phyloP scores from a whole-genome alignment of 495 filamentous ascomycete genomes.

The Neurospora tetrasperma region DNA sequence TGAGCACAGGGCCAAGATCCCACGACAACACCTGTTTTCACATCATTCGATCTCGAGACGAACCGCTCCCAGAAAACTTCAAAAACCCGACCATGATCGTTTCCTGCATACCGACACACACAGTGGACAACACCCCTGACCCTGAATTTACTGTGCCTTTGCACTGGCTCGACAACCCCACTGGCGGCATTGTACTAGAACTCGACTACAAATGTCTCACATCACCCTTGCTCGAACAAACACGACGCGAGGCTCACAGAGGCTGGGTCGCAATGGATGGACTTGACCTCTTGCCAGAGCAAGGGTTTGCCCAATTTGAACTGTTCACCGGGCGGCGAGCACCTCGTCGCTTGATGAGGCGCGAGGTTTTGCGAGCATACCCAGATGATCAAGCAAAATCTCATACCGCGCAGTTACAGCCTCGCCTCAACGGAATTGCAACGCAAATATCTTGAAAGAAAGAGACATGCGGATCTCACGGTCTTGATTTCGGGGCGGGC shows the following conservation, averaged over 20 bases:
- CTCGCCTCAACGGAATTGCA: constrained; percentile 22
- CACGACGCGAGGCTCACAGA: constrained; percentile 46
- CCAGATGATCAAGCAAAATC: constrained; percentile 26
- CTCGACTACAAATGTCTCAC: constrained; percentile 58
- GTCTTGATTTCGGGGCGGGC: not conserved
- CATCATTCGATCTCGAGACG: constrained; percentile 44
- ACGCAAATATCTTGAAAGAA: constrained; percentile 10
- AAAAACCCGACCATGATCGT: constrained; percentile 56
- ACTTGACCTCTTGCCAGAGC: constrained; percentile 62
- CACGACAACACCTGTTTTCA: constrained; percentile 41
- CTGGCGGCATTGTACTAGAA: constrained; percentile 64
- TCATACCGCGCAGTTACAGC: constrained; percentile 19
- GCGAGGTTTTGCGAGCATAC: constrained; percentile 49
- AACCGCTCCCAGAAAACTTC: constrained; percentile 52
- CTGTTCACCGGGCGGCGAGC: constrained; percentile 64
- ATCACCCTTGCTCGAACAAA: constrained; percentile 55
- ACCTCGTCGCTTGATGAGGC: constrained; percentile 56
- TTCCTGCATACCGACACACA: constrained; percentile 59
- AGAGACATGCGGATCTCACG: not conserved
- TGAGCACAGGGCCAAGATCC: constrained; percentile 40
- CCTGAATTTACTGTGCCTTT: constrained; percentile 59
- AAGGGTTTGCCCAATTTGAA: constrained; percentile 70
- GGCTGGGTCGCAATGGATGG: constrained; percentile 66
- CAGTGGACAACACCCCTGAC: constrained; percentile 45
- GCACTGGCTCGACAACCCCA: constrained; percentile 57